Evolutionary conservation across 2,329 filamentous ascomycete genomes (phyloP).

Genomic region (Fusarium chaquense): DNA sequence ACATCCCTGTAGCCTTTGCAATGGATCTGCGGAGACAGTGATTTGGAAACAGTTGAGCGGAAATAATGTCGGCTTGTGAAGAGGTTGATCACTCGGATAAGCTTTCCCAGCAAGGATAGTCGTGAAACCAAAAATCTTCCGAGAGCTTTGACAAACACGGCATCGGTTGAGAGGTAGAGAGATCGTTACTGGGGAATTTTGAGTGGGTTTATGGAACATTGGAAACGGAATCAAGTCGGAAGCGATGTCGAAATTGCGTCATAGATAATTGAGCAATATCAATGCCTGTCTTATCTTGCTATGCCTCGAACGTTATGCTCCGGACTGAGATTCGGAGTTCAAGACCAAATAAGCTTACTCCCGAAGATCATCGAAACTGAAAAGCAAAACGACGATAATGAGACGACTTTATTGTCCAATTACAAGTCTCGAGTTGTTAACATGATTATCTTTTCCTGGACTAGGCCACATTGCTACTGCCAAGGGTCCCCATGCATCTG

Average conservation of each 20-base stretch:
- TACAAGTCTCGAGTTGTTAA: slow-evolving; percentile 30
- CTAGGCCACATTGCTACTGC: neutral
- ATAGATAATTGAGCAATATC: slow-evolving; percentile 9
- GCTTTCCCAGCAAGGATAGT: slow-evolving; percentile 3
- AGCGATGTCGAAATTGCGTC: slow-evolving; percentile 1
- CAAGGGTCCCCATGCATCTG: slow-evolving; percentile 11
- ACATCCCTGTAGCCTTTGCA: slow-evolving; percentile 2
- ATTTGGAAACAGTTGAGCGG: neutral
- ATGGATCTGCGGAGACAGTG: neutral
- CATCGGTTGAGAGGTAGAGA: neutral
- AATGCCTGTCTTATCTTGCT: neutral
- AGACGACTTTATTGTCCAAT: slow-evolving; percentile 30
- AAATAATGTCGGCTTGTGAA: neutral
- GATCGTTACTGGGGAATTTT: slow-evolving; percentile 1
- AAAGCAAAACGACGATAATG: neutral
- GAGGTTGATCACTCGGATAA: neutral
- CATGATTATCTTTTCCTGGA: slow-evolving; percentile 21
- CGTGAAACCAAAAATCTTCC: slow-evolving; percentile 24
- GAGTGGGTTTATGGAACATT: slow-evolving; percentile 21
- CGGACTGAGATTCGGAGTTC: slow-evolving; percentile 10
- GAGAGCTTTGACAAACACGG: slow-evolving; percentile 4
- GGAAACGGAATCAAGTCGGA: neutral
- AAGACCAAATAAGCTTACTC: slow-evolving; percentile 27
- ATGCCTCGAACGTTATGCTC: neutral
- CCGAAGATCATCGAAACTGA: slow-evolving; percentile 22